Base-by-base conservation (phyloP, 2,329 filamentous ascomycete genomes). In the Madurella mycetomatis region DNA sequence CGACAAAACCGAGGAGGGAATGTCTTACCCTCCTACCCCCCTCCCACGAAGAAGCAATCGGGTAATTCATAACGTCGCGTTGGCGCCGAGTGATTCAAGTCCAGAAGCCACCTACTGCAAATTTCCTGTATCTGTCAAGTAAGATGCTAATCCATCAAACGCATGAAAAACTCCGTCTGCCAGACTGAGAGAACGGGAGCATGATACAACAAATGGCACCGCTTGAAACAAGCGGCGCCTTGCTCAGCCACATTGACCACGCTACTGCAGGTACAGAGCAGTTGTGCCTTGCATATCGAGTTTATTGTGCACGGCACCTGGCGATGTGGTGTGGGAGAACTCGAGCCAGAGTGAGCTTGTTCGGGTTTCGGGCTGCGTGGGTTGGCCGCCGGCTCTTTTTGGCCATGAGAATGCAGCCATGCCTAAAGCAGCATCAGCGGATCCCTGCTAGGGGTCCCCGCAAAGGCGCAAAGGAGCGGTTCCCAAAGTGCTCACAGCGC, bases 231-330 rank as follows among this genome's bases (percentile, higher is more conserved):
- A 44, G 41, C 44, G 52, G 48, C 18, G 30, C 17, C 37, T 42
- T 58, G 59, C 62, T 58, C 60, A 62, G 62, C 61, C 62, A 62
- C 62, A 18, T 30, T 44, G 49, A 41, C 42, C 46, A 53, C 57
- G 58, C 62, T 64, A 64, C 57, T 61, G 62, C 62, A 64, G 62
- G 62, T 58, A 63, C 62, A 42, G 52, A 47, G 50, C 50, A 41
- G 11, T 41, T 40, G 41, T 32, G 46, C 51, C 15, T 19, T 49
- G 50, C 45, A 30, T 37, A 40, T 16, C 19, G 30, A 25, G 31
- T 5, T 32, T 48, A 40, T 40, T n/a, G 25, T 46, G 46, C 32
- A 15, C 40, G 41, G 31, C 19, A 40, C 41, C 18, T 25, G 25
- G 25, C 7, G 25, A 25, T 25, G 25, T 25, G 25, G 25, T 25